These are phyloP conservation scores for Sporopachydermia cereana DNA, from an alignment of 1,139 yeast genomes.

Conservation along the genomic window DNA sequence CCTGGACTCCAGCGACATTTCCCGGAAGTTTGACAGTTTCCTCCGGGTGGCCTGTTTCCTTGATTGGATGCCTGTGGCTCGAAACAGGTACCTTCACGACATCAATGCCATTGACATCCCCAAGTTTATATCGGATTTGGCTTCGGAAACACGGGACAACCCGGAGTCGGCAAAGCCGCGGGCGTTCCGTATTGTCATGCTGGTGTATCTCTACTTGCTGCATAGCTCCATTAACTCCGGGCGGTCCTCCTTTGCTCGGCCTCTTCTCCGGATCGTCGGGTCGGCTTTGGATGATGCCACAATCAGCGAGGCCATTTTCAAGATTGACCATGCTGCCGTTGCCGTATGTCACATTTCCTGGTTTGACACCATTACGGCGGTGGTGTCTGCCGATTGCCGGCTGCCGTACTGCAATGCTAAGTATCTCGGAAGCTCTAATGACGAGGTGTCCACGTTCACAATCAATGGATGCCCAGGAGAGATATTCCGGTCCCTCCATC, in stretches of 20 bases:
- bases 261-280: constrained; percentile 37
- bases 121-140: neutral
- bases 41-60: neutral
- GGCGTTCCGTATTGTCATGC: constrained; percentile 37
- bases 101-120: neutral
- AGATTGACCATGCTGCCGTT: constrained; percentile 34
- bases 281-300: constrained; percentile 33
- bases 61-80: neutral
- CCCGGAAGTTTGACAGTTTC: no score
- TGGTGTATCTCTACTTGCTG: constrained; percentile 39
- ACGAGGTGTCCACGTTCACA: constrained; percentile 33
- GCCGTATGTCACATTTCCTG: constrained; percentile 39
- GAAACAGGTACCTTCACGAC: neutral
- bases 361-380: constrained; percentile 44
- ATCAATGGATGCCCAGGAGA: constrained; percentile 52
- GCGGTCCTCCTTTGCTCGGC: constrained; percentile 36
- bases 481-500: constrained; percentile 33
- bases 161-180: constrained; percentile 14
- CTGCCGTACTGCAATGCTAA: constrained; percentile 37
- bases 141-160: neutral
- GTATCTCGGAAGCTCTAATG: constrained; percentile 37
- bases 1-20: no score
- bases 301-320: constrained; percentile 24
- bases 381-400: constrained; percentile 43
- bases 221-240: constrained; percentile 43